Evolutionary conservation across 208 protist species (phyloP).

Genomic region (Leishmania lainsoni): DNA sequence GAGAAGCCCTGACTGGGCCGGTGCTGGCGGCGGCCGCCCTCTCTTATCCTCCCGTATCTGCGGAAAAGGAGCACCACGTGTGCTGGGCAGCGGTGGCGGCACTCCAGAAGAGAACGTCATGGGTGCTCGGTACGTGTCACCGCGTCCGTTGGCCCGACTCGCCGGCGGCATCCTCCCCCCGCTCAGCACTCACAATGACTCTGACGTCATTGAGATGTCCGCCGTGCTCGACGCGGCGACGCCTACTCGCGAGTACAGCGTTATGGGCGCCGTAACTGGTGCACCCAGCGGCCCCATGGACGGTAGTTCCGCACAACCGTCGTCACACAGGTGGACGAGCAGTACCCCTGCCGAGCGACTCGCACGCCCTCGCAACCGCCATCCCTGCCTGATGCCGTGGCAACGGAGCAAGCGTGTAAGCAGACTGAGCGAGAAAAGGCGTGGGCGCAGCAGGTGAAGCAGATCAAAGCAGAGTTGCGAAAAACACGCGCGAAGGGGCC

Average conservation of each 20-base stretch:
- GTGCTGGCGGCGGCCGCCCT: slow-evolving; percentile 1
- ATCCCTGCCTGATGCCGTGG: slow-evolving; percentile 9
- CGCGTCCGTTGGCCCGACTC: slow-evolving; percentile 25
- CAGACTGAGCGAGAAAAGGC: slow-evolving; percentile 78
- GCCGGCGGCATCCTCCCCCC: slow-evolving; percentile 41
- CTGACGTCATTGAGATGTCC: slow-evolving; percentile 49
- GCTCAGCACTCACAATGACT: slow-evolving; percentile 21
- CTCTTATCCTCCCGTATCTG: not conserved
- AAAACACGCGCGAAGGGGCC: slow-evolving; percentile 67
- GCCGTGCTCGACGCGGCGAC: slow-evolving; percentile 29
- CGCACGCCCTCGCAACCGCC: not conserved
- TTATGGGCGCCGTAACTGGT: not conserved
- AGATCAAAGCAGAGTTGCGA: slow-evolving; percentile 77
- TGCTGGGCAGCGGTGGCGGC: slow-evolving; percentile 6
- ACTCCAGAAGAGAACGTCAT: slow-evolving; percentile 5
- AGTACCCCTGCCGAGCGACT: slow-evolving; percentile 21
- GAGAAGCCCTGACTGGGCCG: not conserved
- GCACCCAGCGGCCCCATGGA: not conserved
- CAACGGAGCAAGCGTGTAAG: slow-evolving; percentile 48
- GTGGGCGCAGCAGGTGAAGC: slow-evolving; percentile 88
- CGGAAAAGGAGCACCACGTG: not conserved
- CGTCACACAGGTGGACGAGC: slow-evolving; percentile 13
- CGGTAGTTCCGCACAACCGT: not conserved
- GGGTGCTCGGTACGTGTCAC: not conserved
- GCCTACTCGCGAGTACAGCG: slow-evolving; percentile 19